Conservation (phyloP, 2,329 filamentous ascomycete species). For the Madurella mycetomatis region DNA sequence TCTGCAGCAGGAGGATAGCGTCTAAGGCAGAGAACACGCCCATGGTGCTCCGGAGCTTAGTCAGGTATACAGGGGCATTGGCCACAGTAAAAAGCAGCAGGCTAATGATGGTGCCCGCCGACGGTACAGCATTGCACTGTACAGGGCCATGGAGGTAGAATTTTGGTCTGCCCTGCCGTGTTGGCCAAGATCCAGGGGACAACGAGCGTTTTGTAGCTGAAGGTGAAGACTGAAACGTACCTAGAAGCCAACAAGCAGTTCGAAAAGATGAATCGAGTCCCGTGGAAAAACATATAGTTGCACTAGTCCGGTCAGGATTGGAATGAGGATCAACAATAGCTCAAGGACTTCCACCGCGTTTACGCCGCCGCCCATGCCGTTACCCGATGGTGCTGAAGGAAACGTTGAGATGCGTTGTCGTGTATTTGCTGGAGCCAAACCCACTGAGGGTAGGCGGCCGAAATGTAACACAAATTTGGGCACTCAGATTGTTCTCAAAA, state of each 20-base stretch:
- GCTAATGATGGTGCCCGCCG: slow-evolving; percentile 63
- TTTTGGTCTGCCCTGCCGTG: slow-evolving; percentile 57
- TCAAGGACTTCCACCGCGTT: slow-evolving; percentile 51
- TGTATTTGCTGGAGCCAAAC: slow-evolving; percentile 55
- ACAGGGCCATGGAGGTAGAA: slow-evolving; percentile 57
- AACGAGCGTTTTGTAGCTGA: slow-evolving; percentile 60
- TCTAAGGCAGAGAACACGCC: slow-evolving; percentile 52
- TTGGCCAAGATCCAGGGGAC: slow-evolving; percentile 67
- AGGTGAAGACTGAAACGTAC: slow-evolving; percentile 63
- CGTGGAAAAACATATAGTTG: slow-evolving; percentile 53
- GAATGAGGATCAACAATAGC: slow-evolving; percentile 53
- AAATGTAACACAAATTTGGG: slow-evolving; percentile 60
- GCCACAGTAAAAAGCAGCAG: slow-evolving; percentile 56
- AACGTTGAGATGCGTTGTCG: slow-evolving; percentile 59
- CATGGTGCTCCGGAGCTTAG: slow-evolving; percentile 52
- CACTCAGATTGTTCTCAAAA: slow-evolving; percentile 60
- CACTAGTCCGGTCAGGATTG: slow-evolving; percentile 56
- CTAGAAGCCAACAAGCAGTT: slow-evolving; percentile 59
- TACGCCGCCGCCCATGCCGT: slow-evolving; percentile 55
- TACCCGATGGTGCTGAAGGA: slow-evolving; percentile 60
- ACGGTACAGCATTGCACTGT: slow-evolving; percentile 59
- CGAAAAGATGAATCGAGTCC: slow-evolving; percentile 37
- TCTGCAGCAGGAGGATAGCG: slow-evolving; percentile 49
- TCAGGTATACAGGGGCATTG: slow-evolving; percentile 56
- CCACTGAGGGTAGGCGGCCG: slow-evolving; percentile 59